A percentile compares a stretch with the other conserved stretches of the same genome.
phyloP scores from a whole-genome alignment of 306 rosid species.

The Corylus heterophylla region DNA sequence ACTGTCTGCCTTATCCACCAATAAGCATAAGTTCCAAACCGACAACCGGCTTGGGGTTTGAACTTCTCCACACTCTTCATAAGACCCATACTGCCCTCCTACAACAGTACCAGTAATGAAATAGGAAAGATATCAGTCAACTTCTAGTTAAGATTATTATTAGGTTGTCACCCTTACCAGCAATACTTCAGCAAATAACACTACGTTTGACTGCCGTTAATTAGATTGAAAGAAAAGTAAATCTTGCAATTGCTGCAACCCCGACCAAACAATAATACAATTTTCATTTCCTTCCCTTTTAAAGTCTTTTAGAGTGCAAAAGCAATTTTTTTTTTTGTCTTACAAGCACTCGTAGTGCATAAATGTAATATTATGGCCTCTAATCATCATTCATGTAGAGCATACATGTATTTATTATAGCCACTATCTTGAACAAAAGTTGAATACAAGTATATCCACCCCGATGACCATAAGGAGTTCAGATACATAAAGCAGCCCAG shows the following conservation, averaged over 20 bases:
- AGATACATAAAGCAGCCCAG: neutral
- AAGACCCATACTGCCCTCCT: constrained; percentile 95
- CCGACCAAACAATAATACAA: neutral
- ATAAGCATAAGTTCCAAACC: constrained; percentile 81
- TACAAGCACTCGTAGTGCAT: neutral
- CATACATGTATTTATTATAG: constrained; percentile 1
- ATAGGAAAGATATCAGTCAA: constrained; percentile 11
- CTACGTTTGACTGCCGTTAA: neutral
- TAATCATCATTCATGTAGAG: constrained; percentile 20
- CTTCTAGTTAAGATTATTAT: constrained; percentile 11
- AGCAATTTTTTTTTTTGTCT: neutral
- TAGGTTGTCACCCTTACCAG: neutral
- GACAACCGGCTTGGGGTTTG: constrained; percentile 86
- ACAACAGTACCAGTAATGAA: constrained; percentile 31
- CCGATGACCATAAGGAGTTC: neutral
- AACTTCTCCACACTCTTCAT: constrained; percentile 81
- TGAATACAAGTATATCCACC: neutral
- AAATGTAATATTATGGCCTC: neutral
- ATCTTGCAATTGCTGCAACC: neutral
- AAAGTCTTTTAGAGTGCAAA: neutral
- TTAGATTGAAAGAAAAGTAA: neutral
- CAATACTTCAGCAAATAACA: neutral
- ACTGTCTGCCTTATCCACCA: constrained; percentile 84
- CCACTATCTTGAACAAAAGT: neutral
- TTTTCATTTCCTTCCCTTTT: neutral